Evolutionary conservation across 768 basidiomycete genomes (phyloP).

Genomic region (Trametes maxima): DNA sequence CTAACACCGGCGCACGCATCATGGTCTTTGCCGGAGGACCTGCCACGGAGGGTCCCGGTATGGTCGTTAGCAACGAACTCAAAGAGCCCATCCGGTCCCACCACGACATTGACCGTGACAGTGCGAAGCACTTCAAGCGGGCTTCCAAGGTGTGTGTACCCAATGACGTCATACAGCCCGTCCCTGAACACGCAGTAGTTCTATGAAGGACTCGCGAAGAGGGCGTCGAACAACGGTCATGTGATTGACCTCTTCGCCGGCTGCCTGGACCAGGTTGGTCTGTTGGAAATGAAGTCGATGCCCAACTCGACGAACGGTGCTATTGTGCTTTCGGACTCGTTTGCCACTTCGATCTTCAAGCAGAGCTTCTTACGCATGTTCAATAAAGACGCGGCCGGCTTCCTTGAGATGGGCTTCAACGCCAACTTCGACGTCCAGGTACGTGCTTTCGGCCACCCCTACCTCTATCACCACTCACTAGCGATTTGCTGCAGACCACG

Average conservation of each 20-base stretch:
- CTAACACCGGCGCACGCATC: slow-evolving; percentile 94
- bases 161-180: neutral
- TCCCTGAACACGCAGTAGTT: slow-evolving; percentile 56
- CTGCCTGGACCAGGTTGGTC: slow-evolving; percentile 96
- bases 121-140: slow-evolving; percentile 95
- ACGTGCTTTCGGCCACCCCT: slow-evolving; percentile 1
- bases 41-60: slow-evolving; percentile 93
- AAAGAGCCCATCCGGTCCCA: slow-evolving; percentile 98
- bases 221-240: slow-evolving; percentile 93
- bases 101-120: slow-evolving; percentile 97
- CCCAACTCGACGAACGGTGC: slow-evolving; percentile 96
- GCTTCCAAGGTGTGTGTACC: slow-evolving; percentile 76
- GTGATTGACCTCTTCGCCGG: slow-evolving; percentile 95
- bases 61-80: slow-evolving; percentile 94
- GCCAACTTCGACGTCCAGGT: slow-evolving; percentile 98
- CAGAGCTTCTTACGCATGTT: slow-evolving; percentile 95
- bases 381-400: slow-evolving; percentile 89
- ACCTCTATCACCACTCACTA: slow-evolving; percentile 2
- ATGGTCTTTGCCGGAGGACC: slow-evolving; percentile 97
- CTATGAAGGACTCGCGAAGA: slow-evolving; percentile 92
- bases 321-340: slow-evolving; percentile 95
- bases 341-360: slow-evolving; percentile 98
- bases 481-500: slow-evolving; percentile 65
- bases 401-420: slow-evolving; percentile 97
- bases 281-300: slow-evolving; percentile 96